These are phyloP conservation scores for Lepidium sativum DNA, from an alignment of 345 rosid genomes.

Conservation along the genomic window DNA sequence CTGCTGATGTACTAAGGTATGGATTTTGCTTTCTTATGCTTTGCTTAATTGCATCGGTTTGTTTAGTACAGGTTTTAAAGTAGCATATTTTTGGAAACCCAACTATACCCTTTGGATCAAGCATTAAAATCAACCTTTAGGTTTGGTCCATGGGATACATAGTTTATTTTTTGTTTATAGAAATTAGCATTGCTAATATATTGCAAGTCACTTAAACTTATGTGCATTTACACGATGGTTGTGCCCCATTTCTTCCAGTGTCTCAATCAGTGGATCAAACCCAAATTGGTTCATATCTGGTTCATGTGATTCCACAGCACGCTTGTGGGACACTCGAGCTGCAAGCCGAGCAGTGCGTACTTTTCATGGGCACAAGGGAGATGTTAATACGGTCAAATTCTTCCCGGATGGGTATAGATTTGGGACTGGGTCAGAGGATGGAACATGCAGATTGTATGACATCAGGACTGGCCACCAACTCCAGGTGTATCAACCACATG, in stretches of 20 bases:
- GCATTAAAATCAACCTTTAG: neutral
- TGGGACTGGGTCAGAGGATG: slow-evolving; percentile 95
- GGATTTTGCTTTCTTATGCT: neutral
- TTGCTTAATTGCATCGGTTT: neutral
- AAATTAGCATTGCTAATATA: neutral
- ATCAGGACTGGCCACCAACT: slow-evolving; percentile 92
- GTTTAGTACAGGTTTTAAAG: neutral
- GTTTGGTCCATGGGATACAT: neutral
- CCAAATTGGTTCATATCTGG: slow-evolving; percentile 86
- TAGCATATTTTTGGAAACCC: neutral
- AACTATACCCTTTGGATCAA: neutral
- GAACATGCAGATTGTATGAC: slow-evolving; percentile 92
- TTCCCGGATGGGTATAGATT: slow-evolving; percentile 93
- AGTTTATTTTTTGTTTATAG: neutral
- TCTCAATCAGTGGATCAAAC: slow-evolving; percentile 66
- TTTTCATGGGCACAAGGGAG: slow-evolving; percentile 92
- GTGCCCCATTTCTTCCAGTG: slow-evolving; percentile 37
- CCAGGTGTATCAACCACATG: slow-evolving; percentile 63
- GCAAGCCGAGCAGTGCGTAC: slow-evolving; percentile 92
- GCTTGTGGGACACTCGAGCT: slow-evolving; percentile 93
- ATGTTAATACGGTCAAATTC: slow-evolving; percentile 84
- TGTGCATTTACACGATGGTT: neutral
- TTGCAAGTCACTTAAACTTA: neutral
- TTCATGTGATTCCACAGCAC: slow-evolving; percentile 86
- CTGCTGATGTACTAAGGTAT: slow-evolving; percentile 89